These are phyloP conservation scores for Stereum hirsutum DNA, from an alignment of 1,284 basidiomycete species.

Conservation along the genomic window DNA sequence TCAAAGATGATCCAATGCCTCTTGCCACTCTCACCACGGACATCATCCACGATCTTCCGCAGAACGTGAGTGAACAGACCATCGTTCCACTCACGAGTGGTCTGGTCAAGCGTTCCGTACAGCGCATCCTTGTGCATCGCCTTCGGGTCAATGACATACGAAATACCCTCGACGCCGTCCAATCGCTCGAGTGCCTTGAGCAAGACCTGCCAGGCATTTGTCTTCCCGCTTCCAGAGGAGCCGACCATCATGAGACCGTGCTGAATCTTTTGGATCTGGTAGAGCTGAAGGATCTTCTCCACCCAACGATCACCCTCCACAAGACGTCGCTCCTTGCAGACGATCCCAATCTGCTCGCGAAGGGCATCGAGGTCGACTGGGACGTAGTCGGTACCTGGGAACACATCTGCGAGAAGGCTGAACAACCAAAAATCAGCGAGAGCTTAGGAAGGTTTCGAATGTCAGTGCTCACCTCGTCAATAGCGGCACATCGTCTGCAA, in stretches of 20 bases:
- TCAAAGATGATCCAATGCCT: conserved; percentile 99
- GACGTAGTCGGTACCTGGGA: conserved; percentile 90
- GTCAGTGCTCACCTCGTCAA: conserved; percentile 84
- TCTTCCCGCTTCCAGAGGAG: conserved; percentile 95
- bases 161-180: conserved; percentile 87
- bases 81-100: conserved; percentile 99
- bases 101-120: conserved; percentile 95
- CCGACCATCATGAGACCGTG: conserved; percentile 99
- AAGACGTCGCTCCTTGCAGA: conserved; percentile 83
- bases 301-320: conserved; percentile 88
- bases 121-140: conserved; percentile 98
- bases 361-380: conserved; percentile 87
- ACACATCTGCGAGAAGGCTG: conserved; percentile 93
- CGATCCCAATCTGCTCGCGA: conserved; percentile 75
- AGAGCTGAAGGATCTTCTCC: conserved; percentile 93
- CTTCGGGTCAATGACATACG: conserved; percentile 98
- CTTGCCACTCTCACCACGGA: conserved; percentile 94
- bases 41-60: conserved; percentile 97
- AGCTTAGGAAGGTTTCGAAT: neutral
- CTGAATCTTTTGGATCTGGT: conserved; percentile 99
- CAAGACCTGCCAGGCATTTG: conserved; percentile 94
- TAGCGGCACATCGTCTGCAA: conserved; percentile 94
- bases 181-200: conserved; percentile 86
- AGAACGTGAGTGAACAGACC: conserved; percentile 97
- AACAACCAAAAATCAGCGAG: conserved; percentile 7